Percentiles rank a stretch among this genome's conserved stretches.
Conservation (phyloP, 1,139 yeast species). For the Blastobotrys apis region DNA sequence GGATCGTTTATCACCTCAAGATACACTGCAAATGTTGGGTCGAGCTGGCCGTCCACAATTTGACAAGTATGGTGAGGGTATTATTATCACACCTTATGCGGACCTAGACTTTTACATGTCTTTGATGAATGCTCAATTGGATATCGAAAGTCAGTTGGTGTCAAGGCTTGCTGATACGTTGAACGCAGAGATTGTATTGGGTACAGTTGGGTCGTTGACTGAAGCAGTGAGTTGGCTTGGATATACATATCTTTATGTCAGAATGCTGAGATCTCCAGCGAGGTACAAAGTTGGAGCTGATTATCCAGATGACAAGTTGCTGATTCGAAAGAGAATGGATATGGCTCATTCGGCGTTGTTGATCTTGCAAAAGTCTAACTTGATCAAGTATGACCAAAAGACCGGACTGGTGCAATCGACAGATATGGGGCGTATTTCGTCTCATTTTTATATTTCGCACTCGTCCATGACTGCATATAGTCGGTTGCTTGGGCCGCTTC, state of each 20-base stretch:
- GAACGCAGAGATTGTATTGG: conserved; percentile 84
- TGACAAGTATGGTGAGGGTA: conserved; percentile 90
- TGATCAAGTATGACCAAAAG: conserved; percentile 54
- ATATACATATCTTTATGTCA: conserved; percentile 69
- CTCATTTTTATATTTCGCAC: conserved; percentile 79
- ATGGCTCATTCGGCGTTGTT: conserved; percentile 72
- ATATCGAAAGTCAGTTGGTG: conserved; percentile 86
- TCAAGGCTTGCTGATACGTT: conserved; percentile 64
- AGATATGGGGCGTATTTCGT: conserved; percentile 78
- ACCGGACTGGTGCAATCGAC: conserved; percentile 55
- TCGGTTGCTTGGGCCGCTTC: conserved; percentile 57
- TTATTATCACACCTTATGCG: conserved; percentile 81
- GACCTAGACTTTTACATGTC: conserved; percentile 88
- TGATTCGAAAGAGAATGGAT: conserved; percentile 56
- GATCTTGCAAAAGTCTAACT: conserved; percentile 49
- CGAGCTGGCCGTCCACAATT: conserved; percentile 97
- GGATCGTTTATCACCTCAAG: conserved; percentile 90
- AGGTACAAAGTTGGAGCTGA: conserved; percentile 73
- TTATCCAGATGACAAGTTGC: conserved; percentile 48
- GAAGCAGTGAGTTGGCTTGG: conserved; percentile 81
- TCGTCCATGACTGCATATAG: conserved; percentile 63
- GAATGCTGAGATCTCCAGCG: conserved; percentile 73
- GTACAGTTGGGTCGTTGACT: conserved; percentile 53
- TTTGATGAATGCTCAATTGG: conserved; percentile 80
- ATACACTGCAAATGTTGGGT: conserved; percentile 88